Percentiles rank a stretch among this genome's conserved stretches.
Evolutionary conservation across 2,329 filamentous ascomycete species (phyloP).

Genomic region (Xylariaceae sp.): DNA sequence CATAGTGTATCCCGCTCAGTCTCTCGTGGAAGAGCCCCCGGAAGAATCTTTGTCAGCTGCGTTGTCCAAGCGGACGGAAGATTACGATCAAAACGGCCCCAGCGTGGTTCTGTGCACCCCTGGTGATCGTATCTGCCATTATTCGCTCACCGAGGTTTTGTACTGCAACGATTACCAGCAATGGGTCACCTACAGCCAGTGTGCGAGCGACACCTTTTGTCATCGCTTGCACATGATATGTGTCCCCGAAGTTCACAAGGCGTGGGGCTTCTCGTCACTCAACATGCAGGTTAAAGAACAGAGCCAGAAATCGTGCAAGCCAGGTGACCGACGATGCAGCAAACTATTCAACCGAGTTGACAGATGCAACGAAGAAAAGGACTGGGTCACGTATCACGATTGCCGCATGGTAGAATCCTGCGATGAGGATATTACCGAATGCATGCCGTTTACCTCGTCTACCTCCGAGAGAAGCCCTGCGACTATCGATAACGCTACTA

Average conservation of each 20-base stretch:
- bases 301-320: constrained; percentile 1
- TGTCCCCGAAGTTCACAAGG: neutral
- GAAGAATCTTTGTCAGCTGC: neutral
- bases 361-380: constrained; percentile 7
- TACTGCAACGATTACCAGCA: constrained; percentile 12
- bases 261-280: neutral
- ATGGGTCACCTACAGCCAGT: constrained; percentile 10
- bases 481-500: neutral
- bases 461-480: neutral
- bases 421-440: constrained; percentile 3
- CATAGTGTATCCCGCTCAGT: too few relatives aligned
- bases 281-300: neutral
- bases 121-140: constrained; percentile 13
- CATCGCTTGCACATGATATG: constrained; percentile 14
- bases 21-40: neutral
- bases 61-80: neutral
- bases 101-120: neutral
- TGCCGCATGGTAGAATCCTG: constrained; percentile 14
- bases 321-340: constrained; percentile 15
- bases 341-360: constrained; percentile 13
- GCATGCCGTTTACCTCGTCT: neutral
- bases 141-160: neutral
- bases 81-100: neutral
- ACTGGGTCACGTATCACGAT: constrained; percentile 18
- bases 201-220: constrained; percentile 4